Evolutionary conservation across 1,284 basidiomycete species (phyloP).

Genomic region (Peniophora sp.): DNA sequence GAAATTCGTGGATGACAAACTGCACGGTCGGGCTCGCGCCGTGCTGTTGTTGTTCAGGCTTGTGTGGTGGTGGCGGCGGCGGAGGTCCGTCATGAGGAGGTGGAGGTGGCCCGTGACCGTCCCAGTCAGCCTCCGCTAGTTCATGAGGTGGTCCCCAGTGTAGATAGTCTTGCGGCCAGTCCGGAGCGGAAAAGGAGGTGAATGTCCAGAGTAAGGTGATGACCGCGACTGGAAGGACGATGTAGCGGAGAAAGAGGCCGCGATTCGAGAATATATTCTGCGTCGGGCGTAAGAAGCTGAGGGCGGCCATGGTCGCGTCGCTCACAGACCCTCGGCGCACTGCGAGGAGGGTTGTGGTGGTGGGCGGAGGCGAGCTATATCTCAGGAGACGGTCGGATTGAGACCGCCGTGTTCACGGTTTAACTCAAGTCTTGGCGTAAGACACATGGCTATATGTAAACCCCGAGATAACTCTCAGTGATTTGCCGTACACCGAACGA

Average conservation of each 20-base stretch:
- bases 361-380: not conserved
- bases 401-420: not conserved
- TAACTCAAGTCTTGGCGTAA: not conserved
- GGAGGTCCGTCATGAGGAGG: constrained; percentile 13
- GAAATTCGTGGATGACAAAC: constrained; percentile 12
- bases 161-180: not conserved
- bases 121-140: constrained; percentile 1
- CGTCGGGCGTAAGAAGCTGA: not conserved
- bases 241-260: constrained; percentile 4
- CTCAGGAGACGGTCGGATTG: not conserved
- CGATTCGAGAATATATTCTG: constrained; percentile 2
- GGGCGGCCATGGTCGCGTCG: not conserved
- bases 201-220: constrained; percentile 6
- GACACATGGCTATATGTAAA: no score
- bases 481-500: not conserved
- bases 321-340: no score
- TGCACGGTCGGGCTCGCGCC: constrained; percentile 18
- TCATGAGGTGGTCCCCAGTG: not conserved
- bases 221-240: constrained; percentile 2
- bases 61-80: constrained; percentile 9
- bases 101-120: constrained; percentile 2
- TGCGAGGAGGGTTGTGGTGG: no score
- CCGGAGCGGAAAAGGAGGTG: not conserved
- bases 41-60: constrained; percentile 12
- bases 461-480: no score